Evolutionary conservation across 495 filamentous ascomycete species (phyloP), one percentile per base, ranked within the genome.

Genomic region (Penicillium odoratum): DNA sequence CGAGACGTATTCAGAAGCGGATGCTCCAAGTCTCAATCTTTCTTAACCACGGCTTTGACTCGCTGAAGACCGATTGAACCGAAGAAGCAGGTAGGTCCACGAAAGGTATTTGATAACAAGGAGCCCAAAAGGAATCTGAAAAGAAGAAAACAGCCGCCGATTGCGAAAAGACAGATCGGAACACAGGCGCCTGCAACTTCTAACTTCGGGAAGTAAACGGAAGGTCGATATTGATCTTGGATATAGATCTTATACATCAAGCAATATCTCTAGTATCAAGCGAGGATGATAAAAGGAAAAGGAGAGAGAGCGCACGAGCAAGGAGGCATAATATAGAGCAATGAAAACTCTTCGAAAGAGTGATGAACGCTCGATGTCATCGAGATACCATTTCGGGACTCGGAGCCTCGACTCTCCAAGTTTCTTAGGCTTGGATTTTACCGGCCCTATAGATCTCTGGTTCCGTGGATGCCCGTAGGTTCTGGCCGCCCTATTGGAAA

Each of bases 351-450:
- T 25, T 43, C 33, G 25, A 38, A 36, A 42, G 58, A 51, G 61
- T 64, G 57, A 70, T 68, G 60, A 55, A 48, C 40, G 30, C 44
- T 63, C 58, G 56, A 70, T 70, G 65, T 64, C 65, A 68, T 70
- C 51, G 51, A 54, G 25, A n/a, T 28, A 9, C 30, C 43, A n/a
- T 25, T 51, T 58, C 53, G 40, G 59, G 48, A 53, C 2, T 56
- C 31, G 48, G 45, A 43, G 51, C 38, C 29, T 59, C 26, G 30
- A 30, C 15, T 50, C 30, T 28, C 48, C 50, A 51, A 34, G 53
- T 43, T 46, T 29, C 2, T 51, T 21, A 7, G 46, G 55, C 50
- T 46, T 48, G 51, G 25, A 15, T 16, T 40, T 40, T 13, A 40
- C 38, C 38, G 7, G 38, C 38, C 38, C 15, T 7, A n/a, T 40